A percentile compares a stretch with the other conserved stretches of the same genome.
Evolutionary conservation across 257 asterid species (phyloP).

Genomic region (Schizonepeta tenuifolia): DNA sequence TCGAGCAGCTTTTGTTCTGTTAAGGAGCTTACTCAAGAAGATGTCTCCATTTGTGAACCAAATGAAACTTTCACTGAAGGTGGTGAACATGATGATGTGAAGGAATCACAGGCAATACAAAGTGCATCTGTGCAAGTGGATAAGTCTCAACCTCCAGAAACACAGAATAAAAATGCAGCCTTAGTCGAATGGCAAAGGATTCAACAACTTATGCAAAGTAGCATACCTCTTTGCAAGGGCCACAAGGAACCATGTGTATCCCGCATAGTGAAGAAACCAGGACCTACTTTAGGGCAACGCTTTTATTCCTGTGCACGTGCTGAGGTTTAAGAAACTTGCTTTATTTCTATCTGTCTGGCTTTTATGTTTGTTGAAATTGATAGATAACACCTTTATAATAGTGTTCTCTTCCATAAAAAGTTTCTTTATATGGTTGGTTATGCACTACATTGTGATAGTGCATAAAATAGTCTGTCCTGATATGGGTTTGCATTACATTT

Average conservation of each 20-base stretch:
- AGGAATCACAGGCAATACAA: too few relatives aligned
- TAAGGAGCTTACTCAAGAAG: constrained; percentile 44
- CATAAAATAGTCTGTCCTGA: not conserved
- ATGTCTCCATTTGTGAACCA: constrained; percentile 39
- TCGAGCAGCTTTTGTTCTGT: constrained; percentile 37
- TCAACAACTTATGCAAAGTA: constrained; percentile 85
- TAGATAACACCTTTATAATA: not conserved
- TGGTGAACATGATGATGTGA: constrained; percentile 38
- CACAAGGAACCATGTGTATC: constrained; percentile 91
- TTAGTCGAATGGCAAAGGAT: constrained; percentile 93
- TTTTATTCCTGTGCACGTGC: constrained; percentile 95
- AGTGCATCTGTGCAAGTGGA: constrained; percentile 42
- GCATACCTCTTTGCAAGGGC: constrained; percentile 93
- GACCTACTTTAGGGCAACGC: constrained; percentile 80
- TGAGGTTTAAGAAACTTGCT: constrained; percentile 55
- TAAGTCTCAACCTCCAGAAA: constrained; percentile 46
- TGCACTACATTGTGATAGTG: not conserved
- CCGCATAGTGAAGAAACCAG: constrained; percentile 90
- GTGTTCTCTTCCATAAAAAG: not conserved
- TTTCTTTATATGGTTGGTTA: not conserved
- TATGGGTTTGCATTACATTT: too few relatives aligned
- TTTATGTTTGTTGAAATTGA: constrained; percentile 24
- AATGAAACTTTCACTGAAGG: constrained; percentile 36
- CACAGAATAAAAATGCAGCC: constrained; percentile 56
- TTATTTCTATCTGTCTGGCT: constrained; percentile 12